phyloP scores from a whole-genome alignment of 2,329 filamentous ascomycete species.

The Periconia digitata region DNA sequence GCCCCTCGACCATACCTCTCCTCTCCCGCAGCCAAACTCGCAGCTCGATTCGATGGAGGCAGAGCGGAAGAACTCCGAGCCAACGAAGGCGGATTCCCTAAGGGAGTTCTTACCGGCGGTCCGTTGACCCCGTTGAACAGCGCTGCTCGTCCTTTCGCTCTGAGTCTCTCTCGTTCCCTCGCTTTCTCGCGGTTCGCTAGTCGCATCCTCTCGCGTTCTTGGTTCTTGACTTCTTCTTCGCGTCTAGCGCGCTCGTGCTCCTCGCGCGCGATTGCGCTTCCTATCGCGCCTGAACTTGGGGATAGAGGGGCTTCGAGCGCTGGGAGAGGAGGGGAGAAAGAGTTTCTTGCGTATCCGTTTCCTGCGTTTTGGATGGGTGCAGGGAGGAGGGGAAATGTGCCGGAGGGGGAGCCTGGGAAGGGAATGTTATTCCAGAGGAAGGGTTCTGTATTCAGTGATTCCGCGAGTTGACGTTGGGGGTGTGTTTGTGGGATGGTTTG shows the following conservation, averaged over 20 bases:
- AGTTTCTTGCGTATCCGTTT: slow-evolving; percentile 12
- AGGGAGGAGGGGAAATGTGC: background rate
- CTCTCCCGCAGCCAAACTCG: too few species aligned
- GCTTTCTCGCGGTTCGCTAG: background rate
- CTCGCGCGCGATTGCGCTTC: slow-evolving; percentile 9
- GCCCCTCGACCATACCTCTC: too few species aligned
- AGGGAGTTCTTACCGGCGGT: too few species aligned
- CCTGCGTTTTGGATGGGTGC: slow-evolving; percentile 1
- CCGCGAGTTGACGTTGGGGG: slow-evolving; percentile 24
- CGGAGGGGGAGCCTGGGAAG: slow-evolving; percentile 7
- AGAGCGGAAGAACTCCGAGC: too few species aligned
- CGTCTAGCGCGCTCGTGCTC: background rate
- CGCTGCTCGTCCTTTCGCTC: slow-evolving; percentile 7
- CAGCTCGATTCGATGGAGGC: too few species aligned
- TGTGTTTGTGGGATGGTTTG: slow-evolving; percentile 9
- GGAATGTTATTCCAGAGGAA: slow-evolving; percentile 24
- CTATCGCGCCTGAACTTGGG: background rate
- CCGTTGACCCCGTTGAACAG: slow-evolving; percentile 24
- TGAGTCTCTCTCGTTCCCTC: background rate
- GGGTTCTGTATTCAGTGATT: slow-evolving; percentile 20
- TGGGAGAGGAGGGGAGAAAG: slow-evolving; percentile 10
- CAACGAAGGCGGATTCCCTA: background rate
- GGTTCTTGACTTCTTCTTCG: background rate
- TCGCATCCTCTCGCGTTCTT: slow-evolving; percentile 1
- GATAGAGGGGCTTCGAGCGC: slow-evolving; percentile 9